phyloP scores from a whole-genome alignment of 108 stramenopile species.

The Epipyxis sp. region DNA sequence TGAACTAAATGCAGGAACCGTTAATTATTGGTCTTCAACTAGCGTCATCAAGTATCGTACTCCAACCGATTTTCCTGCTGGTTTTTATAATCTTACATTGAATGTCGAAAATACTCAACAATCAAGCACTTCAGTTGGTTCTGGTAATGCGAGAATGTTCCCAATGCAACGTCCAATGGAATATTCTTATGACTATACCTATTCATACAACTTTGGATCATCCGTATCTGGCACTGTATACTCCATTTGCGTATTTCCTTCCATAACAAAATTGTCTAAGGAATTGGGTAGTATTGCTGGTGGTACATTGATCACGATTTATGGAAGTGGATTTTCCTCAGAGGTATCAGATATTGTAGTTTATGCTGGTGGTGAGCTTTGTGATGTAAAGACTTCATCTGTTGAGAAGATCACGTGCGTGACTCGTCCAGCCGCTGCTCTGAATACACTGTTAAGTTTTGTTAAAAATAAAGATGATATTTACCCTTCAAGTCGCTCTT shows the following conservation, averaged over 20 bases:
- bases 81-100: neutral
- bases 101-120: neutral
- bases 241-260: neutral
- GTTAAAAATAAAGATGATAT: neutral
- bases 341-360: neutral
- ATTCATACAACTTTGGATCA: neutral
- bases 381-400: neutral
- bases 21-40: neutral
- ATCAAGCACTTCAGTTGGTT: too few species aligned
- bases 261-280: neutral
- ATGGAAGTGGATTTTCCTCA: neutral
- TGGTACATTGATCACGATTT: neutral
- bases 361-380: neutral
- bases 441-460: neutral
- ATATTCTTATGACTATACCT: neutral
- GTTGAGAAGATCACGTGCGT: neutral
- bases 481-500: neutral
- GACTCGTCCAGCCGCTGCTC: neutral
- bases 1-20: neutral
- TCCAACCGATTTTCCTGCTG: neutral
- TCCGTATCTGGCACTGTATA: neutral
- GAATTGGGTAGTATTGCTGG: neutral
- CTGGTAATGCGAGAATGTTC: conserved; percentile 1
- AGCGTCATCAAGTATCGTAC: neutral
- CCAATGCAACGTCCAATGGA: neutral